Evolutionary conservation across 176 grass and related monocot species (phyloP).

Genomic region (Bromus sterilis): DNA sequence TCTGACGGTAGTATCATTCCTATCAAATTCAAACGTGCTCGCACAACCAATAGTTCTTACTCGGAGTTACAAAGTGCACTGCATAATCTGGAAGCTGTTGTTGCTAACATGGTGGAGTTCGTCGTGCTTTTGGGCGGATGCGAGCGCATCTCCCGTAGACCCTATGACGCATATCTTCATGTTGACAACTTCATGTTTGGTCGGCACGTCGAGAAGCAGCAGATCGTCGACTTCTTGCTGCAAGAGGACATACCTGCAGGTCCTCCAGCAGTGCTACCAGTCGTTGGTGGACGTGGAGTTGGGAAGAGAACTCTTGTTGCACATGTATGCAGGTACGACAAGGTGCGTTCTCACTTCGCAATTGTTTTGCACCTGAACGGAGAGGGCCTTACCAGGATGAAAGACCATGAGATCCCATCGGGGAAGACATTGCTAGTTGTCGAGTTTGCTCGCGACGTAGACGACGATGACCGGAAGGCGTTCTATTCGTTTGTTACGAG

Average conservation of each 20-base stretch:
- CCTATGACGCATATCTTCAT: not conserved
- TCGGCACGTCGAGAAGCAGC: not conserved
- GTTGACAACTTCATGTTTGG: not conserved
- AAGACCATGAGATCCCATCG: not conserved
- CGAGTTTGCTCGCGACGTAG: not conserved
- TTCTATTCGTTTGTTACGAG: not conserved
- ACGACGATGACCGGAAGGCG: not conserved
- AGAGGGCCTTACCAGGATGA: not conserved
- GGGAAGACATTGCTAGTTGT: not conserved
- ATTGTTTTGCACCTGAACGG: not conserved
- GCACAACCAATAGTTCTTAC: not conserved
- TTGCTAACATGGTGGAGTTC: not conserved
- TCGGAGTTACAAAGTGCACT: not conserved
- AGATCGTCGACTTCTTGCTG: not conserved
- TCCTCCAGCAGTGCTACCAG: not conserved
- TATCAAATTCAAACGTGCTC: not conserved
- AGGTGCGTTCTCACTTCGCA: not conserved
- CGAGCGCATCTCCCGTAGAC: not conserved
- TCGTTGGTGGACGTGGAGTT: not conserved
- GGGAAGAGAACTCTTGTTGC: not conserved
- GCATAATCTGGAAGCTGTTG: not conserved
- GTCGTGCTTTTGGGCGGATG: not conserved
- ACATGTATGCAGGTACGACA: not conserved
- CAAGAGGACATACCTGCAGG: not conserved
- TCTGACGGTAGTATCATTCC: not conserved